A percentile compares a stretch with the other conserved stretches of the same genome.
phyloP scores from a whole-genome alignment of 2,329 filamentous ascomycete species.

The Fusarium pseudoanthophilum region DNA sequence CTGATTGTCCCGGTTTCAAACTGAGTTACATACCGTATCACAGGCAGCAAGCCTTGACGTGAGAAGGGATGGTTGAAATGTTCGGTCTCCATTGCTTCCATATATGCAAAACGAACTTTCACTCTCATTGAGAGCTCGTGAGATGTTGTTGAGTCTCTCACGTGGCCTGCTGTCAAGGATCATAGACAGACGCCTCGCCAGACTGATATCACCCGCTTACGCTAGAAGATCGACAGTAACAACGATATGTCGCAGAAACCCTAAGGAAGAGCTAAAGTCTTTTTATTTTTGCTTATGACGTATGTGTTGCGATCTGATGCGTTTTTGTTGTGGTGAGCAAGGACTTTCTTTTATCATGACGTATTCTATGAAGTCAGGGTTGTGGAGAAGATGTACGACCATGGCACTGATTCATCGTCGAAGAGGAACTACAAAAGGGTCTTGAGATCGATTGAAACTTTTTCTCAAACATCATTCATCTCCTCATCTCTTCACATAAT shows the following conservation, averaged over 20 bases:
- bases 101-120: not conserved
- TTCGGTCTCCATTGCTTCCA: not conserved
- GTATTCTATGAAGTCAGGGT: conserved; percentile 45
- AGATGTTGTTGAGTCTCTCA: not conserved
- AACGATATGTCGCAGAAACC: conserved; percentile 8
- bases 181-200: conserved; percentile 1
- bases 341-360: conserved; percentile 40
- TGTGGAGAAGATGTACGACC: conserved; percentile 38
- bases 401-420: conserved; percentile 27
- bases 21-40: not conserved
- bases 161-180: not conserved
- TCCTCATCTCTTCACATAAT: not conserved
- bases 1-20: not conserved
- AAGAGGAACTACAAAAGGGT: conserved; percentile 37
- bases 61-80: not conserved
- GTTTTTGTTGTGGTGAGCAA: conserved; percentile 20
- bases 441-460: not conserved
- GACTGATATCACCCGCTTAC: not conserved
- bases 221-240: conserved; percentile 16
- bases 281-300: conserved; percentile 33
- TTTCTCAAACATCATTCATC: not conserved
- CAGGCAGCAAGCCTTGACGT: not conserved
- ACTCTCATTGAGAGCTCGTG: not conserved
- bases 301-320: conserved; percentile 26
- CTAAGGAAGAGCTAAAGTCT: conserved; percentile 18